A percentile compares a stretch with the other conserved stretches of the same genome.
Evolutionary conservation across 345 rosid genomes (phyloP).

Genomic region (Arabidopsis suecica): DNA sequence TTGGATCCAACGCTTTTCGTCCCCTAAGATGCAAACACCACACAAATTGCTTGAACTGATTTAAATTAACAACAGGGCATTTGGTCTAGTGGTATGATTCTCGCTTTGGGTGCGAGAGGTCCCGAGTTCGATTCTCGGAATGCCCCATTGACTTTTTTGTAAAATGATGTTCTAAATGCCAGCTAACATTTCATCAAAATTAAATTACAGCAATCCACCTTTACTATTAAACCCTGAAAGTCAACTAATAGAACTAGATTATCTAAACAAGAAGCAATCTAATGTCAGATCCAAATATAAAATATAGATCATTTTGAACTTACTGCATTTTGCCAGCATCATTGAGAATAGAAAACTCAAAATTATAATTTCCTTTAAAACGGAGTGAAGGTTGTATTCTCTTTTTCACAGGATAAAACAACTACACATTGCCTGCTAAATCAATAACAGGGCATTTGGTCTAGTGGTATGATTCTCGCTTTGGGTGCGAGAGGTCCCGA

Average conservation of each 20-base stretch:
- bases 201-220: background rate
- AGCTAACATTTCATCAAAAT: background rate
- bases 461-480: slow-evolving; percentile 92
- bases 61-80: slow-evolving; percentile 47
- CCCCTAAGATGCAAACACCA: background rate
- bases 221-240: slow-evolving; percentile 1
- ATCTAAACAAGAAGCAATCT: background rate
- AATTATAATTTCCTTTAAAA: background rate
- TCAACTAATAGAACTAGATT: slow-evolving; percentile 22
- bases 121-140: slow-evolving; percentile 77
- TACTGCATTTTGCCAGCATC: slow-evolving; percentile 15
- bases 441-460: slow-evolving; percentile 60
- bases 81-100: slow-evolving; percentile 89
- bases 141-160: slow-evolving; percentile 38
- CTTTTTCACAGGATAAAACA: background rate
- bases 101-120: slow-evolving; percentile 88
- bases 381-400: background rate
- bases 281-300: background rate
- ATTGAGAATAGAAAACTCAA: background rate
- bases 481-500: slow-evolving; percentile 84
- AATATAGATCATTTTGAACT: background rate
- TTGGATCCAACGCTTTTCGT: background rate
- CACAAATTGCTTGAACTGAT: background rate
- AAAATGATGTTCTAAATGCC: background rate
- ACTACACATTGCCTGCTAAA: background rate